Base-by-base conservation (phyloP, 2,329 filamentous ascomycete species). In the Berkeleyomyces basicola region DNA sequence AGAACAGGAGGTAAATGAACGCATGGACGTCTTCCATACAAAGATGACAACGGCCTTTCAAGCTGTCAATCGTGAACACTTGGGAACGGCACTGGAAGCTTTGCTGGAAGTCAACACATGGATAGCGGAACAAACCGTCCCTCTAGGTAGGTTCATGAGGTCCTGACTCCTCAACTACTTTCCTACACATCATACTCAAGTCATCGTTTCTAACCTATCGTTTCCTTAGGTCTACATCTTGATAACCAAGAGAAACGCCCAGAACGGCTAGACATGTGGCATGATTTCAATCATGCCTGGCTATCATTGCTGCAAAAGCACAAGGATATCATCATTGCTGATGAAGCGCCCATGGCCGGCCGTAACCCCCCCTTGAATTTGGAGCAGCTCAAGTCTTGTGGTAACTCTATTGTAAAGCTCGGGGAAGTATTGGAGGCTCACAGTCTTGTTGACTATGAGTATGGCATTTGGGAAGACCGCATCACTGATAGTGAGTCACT, bases 401-500 rank as follows among this genome's bases (percentile, higher is more conserved):
- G 88, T 10, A 85, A 86, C 62, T 87, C 95, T 69, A 74, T 99
- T 39, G 81, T 95, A 63, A 81, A 84, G 59, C 78, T 96, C 59
- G 95, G 91, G 71, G 90, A 97, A 71, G 82, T 82, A 59, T 82
- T 97, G 66, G 92, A 97, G 73, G 85, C 87, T 67, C 86, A 95
- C 70, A 93, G 93, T n/a, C 76, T 99, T 58, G 90, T 99, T 9
- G 93, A 99, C 74, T 99, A 97, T 72, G 87, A 97, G 70, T 95
- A 96, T 76, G 93, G 93, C 7, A 88, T 97, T 36, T 95, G 90
- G 82, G 93, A 97, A 74, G 91, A 97, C 71, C 84, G 88, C 70
- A 96, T 97, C 68, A 82, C 93, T 68, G 81, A 82, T 64, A 80
- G 91, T 96, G 77, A 74, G 88, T 79, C 42, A 23, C 23, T 23